Evolutionary conservation across 768 basidiomycete species (phyloP), one percentile per base, ranked within the genome.

Genomic region (Amanita subjunquillea): DNA sequence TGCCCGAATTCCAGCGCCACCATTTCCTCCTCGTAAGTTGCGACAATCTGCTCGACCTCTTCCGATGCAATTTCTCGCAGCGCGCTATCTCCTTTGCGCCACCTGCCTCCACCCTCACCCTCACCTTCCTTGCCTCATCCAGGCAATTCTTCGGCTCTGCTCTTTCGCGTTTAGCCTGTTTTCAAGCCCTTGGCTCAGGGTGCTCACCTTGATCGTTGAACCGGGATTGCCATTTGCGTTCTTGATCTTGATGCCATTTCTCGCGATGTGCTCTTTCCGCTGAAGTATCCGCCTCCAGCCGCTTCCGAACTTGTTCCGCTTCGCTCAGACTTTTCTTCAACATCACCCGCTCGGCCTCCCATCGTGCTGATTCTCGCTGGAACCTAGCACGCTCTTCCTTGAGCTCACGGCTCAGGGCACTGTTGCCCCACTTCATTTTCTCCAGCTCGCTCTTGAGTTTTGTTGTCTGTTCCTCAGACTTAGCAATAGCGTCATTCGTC

Each of bases 401-500:
- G 6, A 42, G 41, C 22, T 42, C 23, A 2, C 10, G 41, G 6
- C 41, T 42, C 17, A 42, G 2, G 6, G 3, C 22, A 5, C 4
- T 23, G 22, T 42, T 42, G 10, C 6, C 4, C 4, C 6, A 2
- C 41, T 12, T 25, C 22, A 23, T 17, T 9, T 6, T 23, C 17
- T 23, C 23, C 22, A 42, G n/a, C 23, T 42, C 41, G 2, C 8
- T 12, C 22, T 23, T 42, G 12, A 42, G 8, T 30, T 4, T 54
- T 48, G 73, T 69, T 7, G 30, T 30, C 30, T 30, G 30, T 30
- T 63, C 62, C 37, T 66, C 59, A 46, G 65, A 65, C 40, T 65
- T 60, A 12, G 65, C 58, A 10, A 62, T 60, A 53, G 67, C 62
- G 47, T 63, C 63, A 45, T 67, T 66, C 25, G 69, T 53, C 23